phyloP scores from a whole-genome alignment of 1,139 yeast genomes.

The Taiozyma onychis region DNA sequence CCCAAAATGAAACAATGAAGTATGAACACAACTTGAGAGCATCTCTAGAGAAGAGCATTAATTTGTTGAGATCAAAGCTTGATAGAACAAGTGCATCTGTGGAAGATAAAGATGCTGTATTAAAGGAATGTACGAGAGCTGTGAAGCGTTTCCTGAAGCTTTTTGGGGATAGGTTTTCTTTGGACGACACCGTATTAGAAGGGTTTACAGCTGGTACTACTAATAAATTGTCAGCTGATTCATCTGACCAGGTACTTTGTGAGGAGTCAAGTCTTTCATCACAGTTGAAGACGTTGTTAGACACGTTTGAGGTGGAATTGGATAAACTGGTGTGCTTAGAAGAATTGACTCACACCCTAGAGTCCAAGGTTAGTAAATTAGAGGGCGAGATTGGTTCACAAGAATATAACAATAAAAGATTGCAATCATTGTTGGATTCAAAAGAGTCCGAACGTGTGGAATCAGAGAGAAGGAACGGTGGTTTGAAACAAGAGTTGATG shows the following conservation, averaged over 20 bases:
- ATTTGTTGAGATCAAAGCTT: neutral
- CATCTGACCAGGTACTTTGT: neutral
- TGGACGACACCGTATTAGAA: neutral
- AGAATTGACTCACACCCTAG: neutral
- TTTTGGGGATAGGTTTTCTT: neutral
- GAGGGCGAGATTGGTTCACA: neutral
- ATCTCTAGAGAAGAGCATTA: neutral
- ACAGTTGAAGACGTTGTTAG: neutral
- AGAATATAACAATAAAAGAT: neutral
- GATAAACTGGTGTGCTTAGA: neutral
- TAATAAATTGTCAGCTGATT: neutral
- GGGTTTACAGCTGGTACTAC: neutral
- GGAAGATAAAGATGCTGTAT: neutral
- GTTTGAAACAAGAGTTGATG: conserved; percentile 1
- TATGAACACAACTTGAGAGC: conserved; percentile 1
- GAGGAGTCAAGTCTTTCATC: neutral
- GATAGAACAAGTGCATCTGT: neutral
- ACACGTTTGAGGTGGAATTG: neutral
- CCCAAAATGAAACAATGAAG: conserved; percentile 1
- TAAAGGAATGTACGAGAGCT: neutral
- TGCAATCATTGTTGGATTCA: neutral
- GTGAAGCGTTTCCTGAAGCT: neutral
- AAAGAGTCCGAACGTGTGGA: neutral
- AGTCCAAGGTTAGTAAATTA: neutral
- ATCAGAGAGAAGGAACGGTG: neutral